A percentile compares a stretch with the other conserved stretches of the same genome.
Evolutionary conservation across 1,139 yeast species (phyloP).

Genomic region (Schwanniomyces etchellsii): DNA sequence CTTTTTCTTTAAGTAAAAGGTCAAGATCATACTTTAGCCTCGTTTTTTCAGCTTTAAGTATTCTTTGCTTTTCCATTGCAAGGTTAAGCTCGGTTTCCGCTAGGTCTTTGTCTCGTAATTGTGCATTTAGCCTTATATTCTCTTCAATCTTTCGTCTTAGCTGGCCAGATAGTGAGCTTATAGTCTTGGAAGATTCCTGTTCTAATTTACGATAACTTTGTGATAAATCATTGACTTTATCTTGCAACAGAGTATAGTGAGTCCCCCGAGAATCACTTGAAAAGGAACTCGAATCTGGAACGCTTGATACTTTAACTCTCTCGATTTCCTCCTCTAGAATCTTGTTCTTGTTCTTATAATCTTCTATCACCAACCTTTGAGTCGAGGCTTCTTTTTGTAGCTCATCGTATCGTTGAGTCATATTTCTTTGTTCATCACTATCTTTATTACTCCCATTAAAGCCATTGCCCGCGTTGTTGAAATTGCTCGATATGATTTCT

Average conservation of each 20-base stretch:
- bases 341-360: no score
- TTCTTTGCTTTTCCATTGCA: slow-evolving; percentile 45
- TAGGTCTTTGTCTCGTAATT: slow-evolving; percentile 20
- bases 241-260: no score
- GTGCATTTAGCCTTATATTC: slow-evolving; percentile 14
- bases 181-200: slow-evolving; percentile 20
- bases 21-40: slow-evolving; percentile 39
- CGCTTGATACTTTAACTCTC: no score
- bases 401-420: slow-evolving; percentile 9
- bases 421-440: slow-evolving; percentile 17
- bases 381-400: no score
- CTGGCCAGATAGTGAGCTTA: slow-evolving; percentile 24
- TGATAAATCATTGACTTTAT: slow-evolving; percentile 1
- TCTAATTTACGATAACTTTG: slow-evolving; percentile 18
- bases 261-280: no score
- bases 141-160: slow-evolving; percentile 25
- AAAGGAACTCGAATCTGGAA: no score
- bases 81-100: slow-evolving; percentile 33
- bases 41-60: slow-evolving; percentile 45
- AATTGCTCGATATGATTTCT: no score
- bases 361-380: no score
- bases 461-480: no score
- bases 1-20: slow-evolving; percentile 31
- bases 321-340: no score
- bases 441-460: no score